Evolutionary conservation across 2,329 filamentous ascomycete species (phyloP), one percentile per base, ranked within the genome.

Genomic region (Gnomoniopsis sp.): DNA sequence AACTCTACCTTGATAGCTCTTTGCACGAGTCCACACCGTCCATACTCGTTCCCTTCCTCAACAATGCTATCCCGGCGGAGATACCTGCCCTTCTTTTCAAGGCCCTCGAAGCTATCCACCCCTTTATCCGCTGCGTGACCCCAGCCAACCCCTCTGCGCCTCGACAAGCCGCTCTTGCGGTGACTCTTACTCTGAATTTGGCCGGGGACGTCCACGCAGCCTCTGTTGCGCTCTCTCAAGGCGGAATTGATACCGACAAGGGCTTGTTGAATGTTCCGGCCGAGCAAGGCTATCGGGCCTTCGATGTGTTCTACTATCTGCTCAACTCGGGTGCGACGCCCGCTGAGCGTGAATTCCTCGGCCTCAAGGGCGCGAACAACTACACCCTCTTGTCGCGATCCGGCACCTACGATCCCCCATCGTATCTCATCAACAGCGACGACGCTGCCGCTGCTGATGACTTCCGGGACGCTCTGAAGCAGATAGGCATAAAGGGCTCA

Each of bases 281-380:
- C 0, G 87, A 96, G 69, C 70, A 86, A 7, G 95, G 95, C 14
- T 91, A 91, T 73, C 88, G 95, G 63, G 95, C 93, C 3, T 99
- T 99, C 66, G 93, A 99, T 69, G 95, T 96, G 52, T 98, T 99
- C 70, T 98, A 99, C 76, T 98, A 97, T 68, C 85, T 99, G 1
- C 81, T 98, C 46, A 96, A 93, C 0, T 92, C 90, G n/a, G 89
- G 90, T 0, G 96, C 95, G 0, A 95, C 91, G 1, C 86, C 89
- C 3, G 88, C 91, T 1, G 95, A 99, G 75, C 83, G 91, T 57
- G 93, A 98, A 70, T 96, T 93, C 61, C 77, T 99, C 15, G 87
- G 89, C 26, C 82, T 99, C 33, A 89, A 91, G 74, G 80, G 86
- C 10, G 85, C 90, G 2, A 88, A 90, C 3, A 81, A 84, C 47